A percentile compares a stretch with the other conserved stretches of the same genome.
phyloP scores from a whole-genome alignment of 169 alveolate genomes.

The Eimeria maxima region DNA sequence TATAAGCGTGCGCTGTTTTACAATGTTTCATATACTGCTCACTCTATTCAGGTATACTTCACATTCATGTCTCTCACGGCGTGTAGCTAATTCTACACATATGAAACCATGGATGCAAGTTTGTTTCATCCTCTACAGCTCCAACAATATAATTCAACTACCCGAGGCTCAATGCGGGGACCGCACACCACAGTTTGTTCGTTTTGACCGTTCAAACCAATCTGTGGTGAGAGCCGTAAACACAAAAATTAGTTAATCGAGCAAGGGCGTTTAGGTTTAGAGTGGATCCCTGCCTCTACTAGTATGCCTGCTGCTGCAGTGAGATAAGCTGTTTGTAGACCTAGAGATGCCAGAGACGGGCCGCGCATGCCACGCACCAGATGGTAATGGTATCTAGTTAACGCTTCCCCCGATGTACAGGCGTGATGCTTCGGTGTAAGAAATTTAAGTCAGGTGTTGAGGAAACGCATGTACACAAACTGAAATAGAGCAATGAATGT shows the following conservation, averaged over 20 bases:
- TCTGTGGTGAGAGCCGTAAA: background rate
- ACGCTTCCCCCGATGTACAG: background rate
- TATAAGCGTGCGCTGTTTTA: background rate
- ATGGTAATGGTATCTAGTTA: background rate
- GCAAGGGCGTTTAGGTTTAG: background rate
- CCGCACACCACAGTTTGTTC: background rate
- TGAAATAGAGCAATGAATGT: background rate
- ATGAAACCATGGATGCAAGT: background rate
- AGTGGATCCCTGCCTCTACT: background rate
- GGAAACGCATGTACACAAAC: background rate
- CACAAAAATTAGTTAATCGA: background rate
- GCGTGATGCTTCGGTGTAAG: background rate
- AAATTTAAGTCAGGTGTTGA: background rate
- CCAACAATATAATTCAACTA: background rate
- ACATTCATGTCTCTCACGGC: background rate
- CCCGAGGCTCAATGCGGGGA: background rate
- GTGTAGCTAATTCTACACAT: background rate
- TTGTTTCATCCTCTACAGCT: background rate
- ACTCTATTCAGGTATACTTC: background rate
- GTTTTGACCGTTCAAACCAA: background rate
- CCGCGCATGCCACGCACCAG: background rate
- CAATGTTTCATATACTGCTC: background rate
- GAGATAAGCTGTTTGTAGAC: background rate
- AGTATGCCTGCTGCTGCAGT: background rate
- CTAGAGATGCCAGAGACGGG: background rate